Evolutionary conservation across 2,329 filamentous ascomycete species (phyloP).

Genomic region (Colletotrichum lindemuthianum): DNA sequence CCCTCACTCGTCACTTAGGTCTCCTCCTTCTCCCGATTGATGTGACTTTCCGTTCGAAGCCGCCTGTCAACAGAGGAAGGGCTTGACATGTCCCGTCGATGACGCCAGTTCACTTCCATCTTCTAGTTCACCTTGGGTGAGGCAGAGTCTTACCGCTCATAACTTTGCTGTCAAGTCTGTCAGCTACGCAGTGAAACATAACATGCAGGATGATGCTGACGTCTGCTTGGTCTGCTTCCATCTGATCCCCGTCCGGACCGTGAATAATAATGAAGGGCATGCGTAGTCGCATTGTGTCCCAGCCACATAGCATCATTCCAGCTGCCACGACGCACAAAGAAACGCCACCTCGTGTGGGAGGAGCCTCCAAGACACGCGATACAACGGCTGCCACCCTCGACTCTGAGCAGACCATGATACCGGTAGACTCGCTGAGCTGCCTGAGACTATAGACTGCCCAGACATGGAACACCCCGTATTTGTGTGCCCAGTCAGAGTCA

Average conservation of each 20-base stretch:
- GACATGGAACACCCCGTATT: no score
- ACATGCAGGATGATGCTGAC: no score
- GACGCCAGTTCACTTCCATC: background rate
- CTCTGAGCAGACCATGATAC: no score
- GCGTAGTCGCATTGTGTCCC: background rate
- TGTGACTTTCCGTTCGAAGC: constrained; percentile 4
- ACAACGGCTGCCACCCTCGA: constrained; percentile 14
- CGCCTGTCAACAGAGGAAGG: background rate
- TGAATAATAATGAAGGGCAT: no score
- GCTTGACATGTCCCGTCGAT: background rate
- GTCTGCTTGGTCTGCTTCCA: no score
- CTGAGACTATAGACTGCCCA: background rate
- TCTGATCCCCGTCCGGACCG: no score
- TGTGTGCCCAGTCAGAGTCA: background rate
- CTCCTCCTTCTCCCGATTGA: background rate
- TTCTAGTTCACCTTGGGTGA: no score
- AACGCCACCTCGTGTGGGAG: background rate
- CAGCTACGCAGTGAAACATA: no score
- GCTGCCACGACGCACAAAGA: background rate
- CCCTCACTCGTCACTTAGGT: constrained; percentile 10
- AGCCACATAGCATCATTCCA: background rate
- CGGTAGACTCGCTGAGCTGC: background rate
- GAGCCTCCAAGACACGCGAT: background rate
- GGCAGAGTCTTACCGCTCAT: no score
- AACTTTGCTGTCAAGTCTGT: no score